Percentiles rank a stretch among this genome's conserved stretches.
Evolutionary conservation across 371 early-diverging fungal genomes (phyloP).

Genomic region (Entomophthora muscae): DNA sequence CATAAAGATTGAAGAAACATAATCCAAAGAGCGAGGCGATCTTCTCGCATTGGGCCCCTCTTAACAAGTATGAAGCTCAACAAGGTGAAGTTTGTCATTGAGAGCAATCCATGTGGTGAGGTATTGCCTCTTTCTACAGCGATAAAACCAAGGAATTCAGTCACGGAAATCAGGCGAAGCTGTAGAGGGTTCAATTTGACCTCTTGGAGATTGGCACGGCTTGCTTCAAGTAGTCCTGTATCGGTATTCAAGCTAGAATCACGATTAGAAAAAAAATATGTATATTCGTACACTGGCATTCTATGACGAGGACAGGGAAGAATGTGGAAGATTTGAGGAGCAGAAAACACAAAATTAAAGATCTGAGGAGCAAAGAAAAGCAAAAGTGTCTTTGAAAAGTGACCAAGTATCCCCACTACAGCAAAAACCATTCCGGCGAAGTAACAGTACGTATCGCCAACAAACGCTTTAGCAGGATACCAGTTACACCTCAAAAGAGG

Average conservation of each 20-base stretch:
- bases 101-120: slow-evolving; percentile 17
- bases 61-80: slow-evolving; percentile 70
- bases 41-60: slow-evolving; percentile 58
- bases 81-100: slow-evolving; percentile 78
- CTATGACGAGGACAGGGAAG: slow-evolving; percentile 96
- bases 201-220: neutral
- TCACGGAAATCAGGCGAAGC: slow-evolving; percentile 16
- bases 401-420: slow-evolving; percentile 83
- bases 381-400: slow-evolving; percentile 82
- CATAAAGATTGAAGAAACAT: slow-evolving; percentile 38
- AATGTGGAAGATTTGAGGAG: slow-evolving; percentile 83
- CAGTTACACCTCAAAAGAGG: slow-evolving; percentile 74
- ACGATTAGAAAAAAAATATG: too few species aligned
- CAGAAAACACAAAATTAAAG: slow-evolving; percentile 87
- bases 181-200: slow-evolving; percentile 1
- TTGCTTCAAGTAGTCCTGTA: neutral
- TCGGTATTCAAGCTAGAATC: slow-evolving; percentile 9
- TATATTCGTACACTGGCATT: slow-evolving; percentile 74
- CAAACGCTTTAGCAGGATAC: slow-evolving; percentile 85
- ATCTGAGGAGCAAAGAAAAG: slow-evolving; percentile 90
- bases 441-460: slow-evolving; percentile 96
- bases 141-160: slow-evolving; percentile 21
- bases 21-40: slow-evolving; percentile 31
- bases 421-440: slow-evolving; percentile 98
- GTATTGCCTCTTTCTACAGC: slow-evolving; percentile 26